Evolutionary conservation across 2,329 filamentous ascomycete species (phyloP).

Genomic region (Botryotinia calthae): DNA sequence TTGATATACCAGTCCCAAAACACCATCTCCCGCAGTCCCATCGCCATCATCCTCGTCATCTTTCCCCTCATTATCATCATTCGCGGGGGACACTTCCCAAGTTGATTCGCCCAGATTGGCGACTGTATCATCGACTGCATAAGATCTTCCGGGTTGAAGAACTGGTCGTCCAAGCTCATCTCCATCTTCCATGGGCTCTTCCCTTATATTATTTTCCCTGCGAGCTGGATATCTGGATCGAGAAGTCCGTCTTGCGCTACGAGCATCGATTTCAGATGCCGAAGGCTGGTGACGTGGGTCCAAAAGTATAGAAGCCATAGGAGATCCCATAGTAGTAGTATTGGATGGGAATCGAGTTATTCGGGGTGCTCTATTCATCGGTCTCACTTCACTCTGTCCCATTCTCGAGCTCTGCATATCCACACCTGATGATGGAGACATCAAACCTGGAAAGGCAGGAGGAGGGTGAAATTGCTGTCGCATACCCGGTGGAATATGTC

Average conservation of each 20-base stretch:
- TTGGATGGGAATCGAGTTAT: constrained; percentile 47
- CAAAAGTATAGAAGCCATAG: constrained; percentile 70
- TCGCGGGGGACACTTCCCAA: constrained; percentile 43
- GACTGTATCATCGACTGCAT: constrained; percentile 34
- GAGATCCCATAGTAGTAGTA: constrained; percentile 41
- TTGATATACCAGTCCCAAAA: constrained; percentile 64
- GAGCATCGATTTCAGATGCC: constrained; percentile 45
- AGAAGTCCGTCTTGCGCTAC: constrained; percentile 49
- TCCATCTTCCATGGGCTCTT: constrained; percentile 53
- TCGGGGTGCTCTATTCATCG: constrained; percentile 43
- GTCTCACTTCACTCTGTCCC: constrained; percentile 46
- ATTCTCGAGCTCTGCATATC: constrained; percentile 55
- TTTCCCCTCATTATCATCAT: constrained; percentile 37
- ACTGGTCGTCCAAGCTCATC: constrained; percentile 33
- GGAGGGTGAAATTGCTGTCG: constrained; percentile 69
- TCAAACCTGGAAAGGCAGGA: constrained; percentile 69
- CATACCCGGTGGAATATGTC: constrained; percentile 54
- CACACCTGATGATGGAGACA: constrained; percentile 57
- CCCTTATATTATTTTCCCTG: constrained; percentile 47
- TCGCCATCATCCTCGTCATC: constrained; percentile 48
- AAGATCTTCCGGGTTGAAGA: constrained; percentile 7
- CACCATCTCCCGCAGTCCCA: constrained; percentile 51
- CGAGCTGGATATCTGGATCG: constrained; percentile 47
- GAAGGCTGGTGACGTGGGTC: constrained; percentile 74
- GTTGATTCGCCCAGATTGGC: constrained; percentile 43